Percentiles rank a stretch among this genome's conserved stretches.
phyloP scores from a whole-genome alignment of 768 basidiomycete genomes.

The Dentipellis fragilis region DNA sequence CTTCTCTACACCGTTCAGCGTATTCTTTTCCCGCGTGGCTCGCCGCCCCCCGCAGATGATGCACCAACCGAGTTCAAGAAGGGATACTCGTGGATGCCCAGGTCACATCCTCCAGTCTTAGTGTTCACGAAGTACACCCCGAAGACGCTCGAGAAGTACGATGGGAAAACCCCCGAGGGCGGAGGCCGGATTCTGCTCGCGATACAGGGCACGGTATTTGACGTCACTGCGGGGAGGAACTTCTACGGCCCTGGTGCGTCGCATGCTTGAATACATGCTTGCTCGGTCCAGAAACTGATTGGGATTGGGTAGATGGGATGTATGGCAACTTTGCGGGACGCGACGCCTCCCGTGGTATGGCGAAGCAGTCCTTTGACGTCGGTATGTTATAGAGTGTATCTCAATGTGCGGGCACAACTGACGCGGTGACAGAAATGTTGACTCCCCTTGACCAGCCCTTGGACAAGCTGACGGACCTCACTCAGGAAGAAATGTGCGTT shows the following conservation, averaged over 20 bases:
- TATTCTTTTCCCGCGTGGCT: constrained; percentile 62
- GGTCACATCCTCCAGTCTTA: constrained; percentile 67
- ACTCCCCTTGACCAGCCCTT: constrained; percentile 80
- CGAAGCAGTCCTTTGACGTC: constrained; percentile 91
- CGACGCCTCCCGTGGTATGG: constrained; percentile 95
- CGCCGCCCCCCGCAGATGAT: constrained; percentile 27
- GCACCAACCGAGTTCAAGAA: constrained; percentile 66
- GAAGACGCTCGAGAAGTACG: constrained; percentile 57
- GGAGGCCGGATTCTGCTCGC: constrained; percentile 69
- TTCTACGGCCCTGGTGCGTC: constrained; percentile 92
- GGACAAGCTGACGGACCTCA: constrained; percentile 75
- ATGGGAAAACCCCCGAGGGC: constrained; percentile 26
- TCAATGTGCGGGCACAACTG: neutral
- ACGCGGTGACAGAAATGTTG: constrained; percentile 61
- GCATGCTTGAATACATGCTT: neutral
- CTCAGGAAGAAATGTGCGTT: constrained; percentile 72
- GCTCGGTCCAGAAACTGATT: neutral
- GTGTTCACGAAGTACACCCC: constrained; percentile 75
- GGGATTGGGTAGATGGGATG: constrained; percentile 60
- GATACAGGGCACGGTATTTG: constrained; percentile 84
- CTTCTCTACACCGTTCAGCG: constrained; percentile 69
- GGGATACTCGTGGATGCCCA: constrained; percentile 90
- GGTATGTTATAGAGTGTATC: constrained; percentile 36
- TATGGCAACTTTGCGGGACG: constrained; percentile 97
- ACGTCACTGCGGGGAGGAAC: constrained; percentile 78